phyloP scores from a whole-genome alignment of 805 yeast genomes.

The Hanseniaspora pseudoguilliermondii region DNA sequence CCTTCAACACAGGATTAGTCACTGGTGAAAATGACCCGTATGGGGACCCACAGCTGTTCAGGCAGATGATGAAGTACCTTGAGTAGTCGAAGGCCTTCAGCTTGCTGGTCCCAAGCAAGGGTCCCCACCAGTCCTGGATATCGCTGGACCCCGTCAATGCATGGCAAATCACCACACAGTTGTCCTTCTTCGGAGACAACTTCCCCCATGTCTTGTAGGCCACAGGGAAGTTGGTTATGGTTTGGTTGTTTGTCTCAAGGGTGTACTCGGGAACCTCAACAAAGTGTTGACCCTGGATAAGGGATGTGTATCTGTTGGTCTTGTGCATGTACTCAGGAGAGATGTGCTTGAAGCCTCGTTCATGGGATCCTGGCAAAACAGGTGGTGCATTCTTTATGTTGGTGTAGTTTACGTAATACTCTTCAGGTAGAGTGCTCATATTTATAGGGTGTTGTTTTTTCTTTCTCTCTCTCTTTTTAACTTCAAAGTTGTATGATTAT shows the following conservation, averaged over 20 bases:
- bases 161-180: slow-evolving; percentile 84
- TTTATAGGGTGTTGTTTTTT: not conserved
- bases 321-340: slow-evolving; percentile 19
- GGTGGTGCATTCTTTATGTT: not conserved
- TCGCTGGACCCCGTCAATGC: slow-evolving; percentile 94
- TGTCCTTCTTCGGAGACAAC: slow-evolving; percentile 53
- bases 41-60: slow-evolving; percentile 91
- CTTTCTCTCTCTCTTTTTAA: not conserved
- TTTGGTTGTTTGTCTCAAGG: slow-evolving; percentile 59
- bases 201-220: slow-evolving; percentile 96
- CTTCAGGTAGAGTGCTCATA: slow-evolving; percentile 1
- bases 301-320: slow-evolving; percentile 49
- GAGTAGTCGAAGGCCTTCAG: slow-evolving; percentile 78
- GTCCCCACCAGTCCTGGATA: slow-evolving; percentile 99
- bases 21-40: slow-evolving; percentile 92
- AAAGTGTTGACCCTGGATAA: slow-evolving; percentile 67
- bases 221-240: slow-evolving; percentile 60
- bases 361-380: not conserved
- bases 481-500: not conserved
- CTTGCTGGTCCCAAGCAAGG: slow-evolving; percentile 60
- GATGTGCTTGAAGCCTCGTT: slow-evolving; percentile 12
- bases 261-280: slow-evolving; percentile 61
- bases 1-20: slow-evolving; percentile 40
- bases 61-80: slow-evolving; percentile 70
- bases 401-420: not conserved